Conservation (phyloP, 805 yeast species). For the Cyberlindnera veronae region DNA sequence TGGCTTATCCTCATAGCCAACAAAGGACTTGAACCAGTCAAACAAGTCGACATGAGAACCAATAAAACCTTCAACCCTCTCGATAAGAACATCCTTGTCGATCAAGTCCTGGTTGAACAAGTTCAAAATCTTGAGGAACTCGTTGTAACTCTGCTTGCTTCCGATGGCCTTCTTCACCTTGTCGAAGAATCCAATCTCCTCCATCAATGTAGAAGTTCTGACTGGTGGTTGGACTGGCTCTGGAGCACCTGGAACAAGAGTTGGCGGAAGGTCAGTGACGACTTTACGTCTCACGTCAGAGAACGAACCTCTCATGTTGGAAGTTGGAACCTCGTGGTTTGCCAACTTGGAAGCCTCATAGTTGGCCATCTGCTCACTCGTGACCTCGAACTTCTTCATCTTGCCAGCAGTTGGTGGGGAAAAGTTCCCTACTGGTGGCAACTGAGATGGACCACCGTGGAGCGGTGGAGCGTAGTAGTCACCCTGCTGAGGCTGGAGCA, state of each 20-base stretch:
- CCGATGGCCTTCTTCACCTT: slow-evolving; percentile 85
- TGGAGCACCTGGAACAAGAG: slow-evolving; percentile 80
- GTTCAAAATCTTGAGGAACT: slow-evolving; percentile 84
- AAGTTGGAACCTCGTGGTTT: slow-evolving; percentile 32
- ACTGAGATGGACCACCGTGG: slow-evolving; percentile 36
- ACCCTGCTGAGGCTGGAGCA: slow-evolving; percentile 20
- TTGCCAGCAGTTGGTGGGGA: slow-evolving; percentile 56
- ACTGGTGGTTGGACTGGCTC: slow-evolving; percentile 68
- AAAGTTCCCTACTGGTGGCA: slow-evolving; percentile 88
- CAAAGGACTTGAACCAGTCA: slow-evolving; percentile 89
- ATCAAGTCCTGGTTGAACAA: slow-evolving; percentile 88
- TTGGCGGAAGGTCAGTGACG: slow-evolving; percentile 45
- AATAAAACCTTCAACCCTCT: slow-evolving; percentile 78
- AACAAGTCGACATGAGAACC: slow-evolving; percentile 78
- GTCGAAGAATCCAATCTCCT: slow-evolving; percentile 89
- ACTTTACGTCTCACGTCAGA: slow-evolving; percentile 23
- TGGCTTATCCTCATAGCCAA: slow-evolving; percentile 84
- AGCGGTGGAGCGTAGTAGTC: slow-evolving; percentile 27
- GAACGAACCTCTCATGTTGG: slow-evolving; percentile 34
- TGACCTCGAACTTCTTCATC: slow-evolving; percentile 17
- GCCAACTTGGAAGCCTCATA: slow-evolving; percentile 20
- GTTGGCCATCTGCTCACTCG: slow-evolving; percentile 11
- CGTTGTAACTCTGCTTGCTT: slow-evolving; percentile 86
- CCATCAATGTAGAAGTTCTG: slow-evolving; percentile 60
- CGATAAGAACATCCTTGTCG: slow-evolving; percentile 77